Conservation (phyloP, 306 rosid genomes). For the Castanea sativa region DNA sequence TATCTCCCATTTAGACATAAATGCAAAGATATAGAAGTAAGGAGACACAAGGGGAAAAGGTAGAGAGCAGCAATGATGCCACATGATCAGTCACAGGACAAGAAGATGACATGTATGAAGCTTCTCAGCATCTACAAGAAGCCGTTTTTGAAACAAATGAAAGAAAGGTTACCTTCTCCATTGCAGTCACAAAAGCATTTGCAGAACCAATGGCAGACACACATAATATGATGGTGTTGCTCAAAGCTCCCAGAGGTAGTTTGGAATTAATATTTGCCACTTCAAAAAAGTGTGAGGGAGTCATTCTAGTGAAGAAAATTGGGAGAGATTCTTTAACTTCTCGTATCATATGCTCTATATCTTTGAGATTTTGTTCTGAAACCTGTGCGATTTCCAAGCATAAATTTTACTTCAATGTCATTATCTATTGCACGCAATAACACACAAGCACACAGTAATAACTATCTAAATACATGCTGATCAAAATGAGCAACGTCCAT, state of each 20-base stretch:
- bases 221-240: slow-evolving; percentile 48
- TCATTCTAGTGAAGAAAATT: slow-evolving; percentile 74
- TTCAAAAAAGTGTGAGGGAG: slow-evolving; percentile 61
- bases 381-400: slow-evolving; percentile 49
- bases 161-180: slow-evolving; percentile 55
- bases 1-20: slow-evolving; percentile 32
- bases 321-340: slow-evolving; percentile 45
- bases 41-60: slow-evolving; percentile 8
- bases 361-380: slow-evolving; percentile 51
- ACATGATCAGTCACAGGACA: background rate
- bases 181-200: slow-evolving; percentile 62
- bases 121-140: slow-evolving; percentile 11
- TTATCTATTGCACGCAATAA: background rate
- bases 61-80: background rate
- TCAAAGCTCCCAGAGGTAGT: slow-evolving; percentile 47
- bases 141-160: background rate
- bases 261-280: slow-evolving; percentile 41
- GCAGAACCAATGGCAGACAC: slow-evolving; percentile 91
- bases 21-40: slow-evolving; percentile 11
- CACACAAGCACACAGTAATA: slow-evolving; percentile 5
- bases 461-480: background rate
- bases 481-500: background rate
- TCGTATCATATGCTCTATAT: slow-evolving; percentile 40
- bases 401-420: slow-evolving; percentile 18
- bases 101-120: background rate